Conservation (phyloP, 1,284 basidiomycete species). For the Puccinia coronata region DNA sequence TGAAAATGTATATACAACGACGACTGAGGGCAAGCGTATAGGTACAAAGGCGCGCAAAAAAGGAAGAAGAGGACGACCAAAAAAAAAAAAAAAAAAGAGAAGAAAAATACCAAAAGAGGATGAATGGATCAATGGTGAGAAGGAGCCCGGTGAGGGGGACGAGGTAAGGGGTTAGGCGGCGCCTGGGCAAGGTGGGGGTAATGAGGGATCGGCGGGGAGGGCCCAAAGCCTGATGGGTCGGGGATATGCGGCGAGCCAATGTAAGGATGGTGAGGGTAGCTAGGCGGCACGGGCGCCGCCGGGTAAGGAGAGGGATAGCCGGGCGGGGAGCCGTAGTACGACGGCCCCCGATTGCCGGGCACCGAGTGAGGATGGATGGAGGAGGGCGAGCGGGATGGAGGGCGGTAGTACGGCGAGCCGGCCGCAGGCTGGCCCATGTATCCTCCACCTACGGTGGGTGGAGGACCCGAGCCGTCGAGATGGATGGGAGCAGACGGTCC, state of each 20-base stretch:
- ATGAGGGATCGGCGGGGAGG: background rate
- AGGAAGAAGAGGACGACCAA: background rate
- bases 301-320: conserved; percentile 29
- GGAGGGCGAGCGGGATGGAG: conserved; percentile 34
- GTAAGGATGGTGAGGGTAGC: conserved; percentile 19
- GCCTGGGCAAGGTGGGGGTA: conserved; percentile 3
- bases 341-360: background rate
- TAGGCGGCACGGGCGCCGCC: background rate
- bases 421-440: conserved; percentile 17
- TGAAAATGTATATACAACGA: too few relatives aligned
- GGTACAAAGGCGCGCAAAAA: too few relatives aligned
- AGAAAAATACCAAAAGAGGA: background rate
- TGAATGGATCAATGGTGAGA: conserved; percentile 1
- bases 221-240: conserved; percentile 7
- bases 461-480: conserved; percentile 29
- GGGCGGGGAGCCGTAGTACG: conserved; percentile 35
- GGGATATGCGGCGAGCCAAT: conserved; percentile 27
- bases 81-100: background rate
- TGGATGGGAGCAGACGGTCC: conserved; percentile 29
- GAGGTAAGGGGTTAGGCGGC: background rate
- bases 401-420: conserved; percentile 33
- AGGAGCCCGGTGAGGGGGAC: conserved; percentile 8
- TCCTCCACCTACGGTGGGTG: conserved; percentile 5
- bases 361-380: conserved; percentile 14
- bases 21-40: too few relatives aligned